phyloP scores from a whole-genome alignment of 148 eudicot species.

The Dysphania ambrosioides region DNA sequence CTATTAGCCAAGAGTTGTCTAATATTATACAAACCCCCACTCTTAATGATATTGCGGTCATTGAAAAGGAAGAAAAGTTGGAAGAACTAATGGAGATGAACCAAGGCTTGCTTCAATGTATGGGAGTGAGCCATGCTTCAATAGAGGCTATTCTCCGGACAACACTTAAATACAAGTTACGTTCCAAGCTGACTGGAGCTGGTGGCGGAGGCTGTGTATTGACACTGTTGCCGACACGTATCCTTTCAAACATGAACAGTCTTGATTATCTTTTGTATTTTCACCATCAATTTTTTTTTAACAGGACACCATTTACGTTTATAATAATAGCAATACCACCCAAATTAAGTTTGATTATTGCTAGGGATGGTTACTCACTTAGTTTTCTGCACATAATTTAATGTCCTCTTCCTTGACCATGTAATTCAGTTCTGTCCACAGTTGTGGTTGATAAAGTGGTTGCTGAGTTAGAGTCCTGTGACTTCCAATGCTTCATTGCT shows the following conservation, averaged over 20 bases:
- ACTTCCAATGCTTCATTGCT: conserved; percentile 76
- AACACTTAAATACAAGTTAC: conserved; percentile 71
- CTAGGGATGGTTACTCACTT: not conserved
- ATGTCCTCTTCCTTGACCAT: conserved; percentile 42
- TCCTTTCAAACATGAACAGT: conserved; percentile 38
- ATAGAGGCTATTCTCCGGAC: conserved; percentile 83
- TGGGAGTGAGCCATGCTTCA: conserved; percentile 98
- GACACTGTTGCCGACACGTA: conserved; percentile 82
- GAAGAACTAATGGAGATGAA: conserved; percentile 93
- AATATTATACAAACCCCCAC: conserved; percentile 58
- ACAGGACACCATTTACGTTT: not conserved
- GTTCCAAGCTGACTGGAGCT: conserved; percentile 92
- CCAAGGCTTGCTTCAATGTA: conserved; percentile 91
- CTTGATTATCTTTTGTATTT: not conserved
- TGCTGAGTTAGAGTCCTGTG: conserved; percentile 69
- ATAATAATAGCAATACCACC: not conserved
- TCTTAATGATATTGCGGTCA: conserved; percentile 45
- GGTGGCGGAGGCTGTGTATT: conserved; percentile 99
- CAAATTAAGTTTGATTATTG: not conserved
- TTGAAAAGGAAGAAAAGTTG: conserved; percentile 74
- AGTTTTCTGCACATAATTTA: not conserved
- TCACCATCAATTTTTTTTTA: too few species aligned
- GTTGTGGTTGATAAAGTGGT: conserved; percentile 64
- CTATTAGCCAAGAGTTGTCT: conserved; percentile 81
- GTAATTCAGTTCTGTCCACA: conserved; percentile 53